Evolutionary conservation across 2,329 filamentous ascomycete species (phyloP).

Genomic region (Xylaria sp.): DNA sequence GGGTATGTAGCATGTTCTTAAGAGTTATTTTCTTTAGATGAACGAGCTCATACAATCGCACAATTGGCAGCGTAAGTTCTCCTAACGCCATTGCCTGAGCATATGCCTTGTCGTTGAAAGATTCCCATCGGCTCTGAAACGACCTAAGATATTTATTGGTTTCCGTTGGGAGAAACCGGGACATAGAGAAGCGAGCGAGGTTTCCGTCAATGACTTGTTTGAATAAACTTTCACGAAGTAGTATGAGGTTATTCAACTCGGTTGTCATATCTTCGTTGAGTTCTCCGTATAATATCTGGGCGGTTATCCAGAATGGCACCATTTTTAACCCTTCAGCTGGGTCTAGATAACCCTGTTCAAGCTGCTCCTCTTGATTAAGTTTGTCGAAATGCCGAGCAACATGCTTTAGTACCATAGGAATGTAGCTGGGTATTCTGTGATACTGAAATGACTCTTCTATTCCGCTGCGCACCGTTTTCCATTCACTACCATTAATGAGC

Average conservation of each 20-base stretch:
- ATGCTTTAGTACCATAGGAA: background rate
- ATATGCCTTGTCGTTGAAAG: constrained; percentile 50
- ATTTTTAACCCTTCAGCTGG: constrained; percentile 42
- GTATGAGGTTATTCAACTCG: constrained; percentile 42
- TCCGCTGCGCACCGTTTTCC: constrained; percentile 43
- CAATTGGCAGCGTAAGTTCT: constrained; percentile 8
- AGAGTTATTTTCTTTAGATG: constrained; percentile 33
- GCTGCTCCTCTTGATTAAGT: constrained; percentile 5
- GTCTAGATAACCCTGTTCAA: constrained; percentile 22
- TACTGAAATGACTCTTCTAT: constrained; percentile 38
- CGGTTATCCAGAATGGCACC: constrained; percentile 53
- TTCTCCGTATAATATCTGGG: constrained; percentile 52
- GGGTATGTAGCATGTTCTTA: constrained; percentile 52
- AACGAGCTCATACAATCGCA: constrained; percentile 2
- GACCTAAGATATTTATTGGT: constrained; percentile 42
- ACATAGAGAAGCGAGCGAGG: constrained; percentile 44
- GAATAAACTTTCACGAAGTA: constrained; percentile 49
- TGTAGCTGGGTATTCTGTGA: background rate
- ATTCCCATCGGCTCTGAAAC: constrained; percentile 47
- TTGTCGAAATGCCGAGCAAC: background rate
- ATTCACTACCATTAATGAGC: constrained; percentile 50
- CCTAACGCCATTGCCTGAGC: constrained; percentile 3
- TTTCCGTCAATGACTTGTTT: constrained; percentile 51
- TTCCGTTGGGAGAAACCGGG: constrained; percentile 44
- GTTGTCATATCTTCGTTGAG: constrained; percentile 42